phyloP scores from a whole-genome alignment of 768 basidiomycete species.

The Rhizopogon salebrosus region DNA sequence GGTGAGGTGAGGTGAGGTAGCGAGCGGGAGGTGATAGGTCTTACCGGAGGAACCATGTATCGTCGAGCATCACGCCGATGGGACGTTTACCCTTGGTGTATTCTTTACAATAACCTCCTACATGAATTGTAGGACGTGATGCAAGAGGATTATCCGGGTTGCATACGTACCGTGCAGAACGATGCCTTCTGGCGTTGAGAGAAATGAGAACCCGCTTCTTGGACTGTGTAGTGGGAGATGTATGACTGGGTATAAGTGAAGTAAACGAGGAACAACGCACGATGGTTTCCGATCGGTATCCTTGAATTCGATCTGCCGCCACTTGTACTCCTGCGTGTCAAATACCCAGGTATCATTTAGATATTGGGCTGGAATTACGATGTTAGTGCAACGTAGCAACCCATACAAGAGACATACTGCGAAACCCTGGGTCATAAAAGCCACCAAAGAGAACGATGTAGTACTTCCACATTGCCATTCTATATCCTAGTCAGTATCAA shows the following conservation, averaged over 20 bases:
- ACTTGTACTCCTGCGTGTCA: slow-evolving; percentile 81
- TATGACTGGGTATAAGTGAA: not conserved
- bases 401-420: slow-evolving; percentile 42
- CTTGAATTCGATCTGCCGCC: slow-evolving; percentile 72
- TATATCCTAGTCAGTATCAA: slow-evolving; percentile 17
- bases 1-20: not conserved
- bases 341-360: slow-evolving; percentile 83
- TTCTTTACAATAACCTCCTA: slow-evolving; percentile 90
- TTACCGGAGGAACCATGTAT: slow-evolving; percentile 83
- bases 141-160: not conserved
- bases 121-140: not conserved
- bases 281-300: slow-evolving; percentile 71
- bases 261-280: slow-evolving; percentile 33
- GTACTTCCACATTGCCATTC: slow-evolving; percentile 90
- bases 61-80: slow-evolving; percentile 82
- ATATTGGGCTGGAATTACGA: slow-evolving; percentile 54
- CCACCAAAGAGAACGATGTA: slow-evolving; percentile 84
- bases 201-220: slow-evolving; percentile 80
- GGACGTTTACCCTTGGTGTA: slow-evolving; percentile 82
- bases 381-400: not conserved
- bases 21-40: slow-evolving; percentile 10
- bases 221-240: slow-evolving; percentile 35
- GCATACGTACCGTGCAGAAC: slow-evolving; percentile 59
- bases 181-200: slow-evolving; percentile 73
- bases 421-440: slow-evolving; percentile 82